Conservation (phyloP, 2,329 filamentous ascomycete species). For the Penicillium janthinellum region DNA sequence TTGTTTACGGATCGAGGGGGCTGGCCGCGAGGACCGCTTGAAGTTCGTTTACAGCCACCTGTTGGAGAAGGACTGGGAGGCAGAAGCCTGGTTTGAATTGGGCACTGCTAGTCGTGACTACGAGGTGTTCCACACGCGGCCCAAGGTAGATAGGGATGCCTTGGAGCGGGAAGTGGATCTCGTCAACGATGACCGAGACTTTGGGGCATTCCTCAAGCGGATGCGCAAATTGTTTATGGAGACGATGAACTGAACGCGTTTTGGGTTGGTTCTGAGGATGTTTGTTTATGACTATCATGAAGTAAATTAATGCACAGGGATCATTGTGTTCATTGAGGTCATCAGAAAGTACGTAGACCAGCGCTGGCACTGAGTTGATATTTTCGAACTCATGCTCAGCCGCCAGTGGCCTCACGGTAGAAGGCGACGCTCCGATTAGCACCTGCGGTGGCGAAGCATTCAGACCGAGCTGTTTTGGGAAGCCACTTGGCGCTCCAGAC, state of each 20-base stretch:
- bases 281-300: conserved; percentile 19
- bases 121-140: conserved; percentile 76
- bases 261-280: background rate
- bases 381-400: conserved; percentile 38
- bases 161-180: conserved; percentile 59
- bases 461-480: conserved; percentile 62
- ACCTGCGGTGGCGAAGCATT: conserved; percentile 79
- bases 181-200: conserved; percentile 62
- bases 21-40: conserved; percentile 77
- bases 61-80: conserved; percentile 82
- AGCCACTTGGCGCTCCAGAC: conserved; percentile 86
- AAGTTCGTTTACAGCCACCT: conserved; percentile 90
- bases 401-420: conserved; percentile 80
- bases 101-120: conserved; percentile 81
- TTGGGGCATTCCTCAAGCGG: conserved; percentile 62
- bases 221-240: conserved; percentile 64
- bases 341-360: conserved; percentile 14
- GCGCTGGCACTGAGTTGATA: background rate
- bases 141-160: conserved; percentile 60
- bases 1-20: conserved; percentile 85
- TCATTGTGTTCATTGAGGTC: conserved; percentile 17
- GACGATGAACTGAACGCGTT: conserved; percentile 49
- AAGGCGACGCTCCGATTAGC: conserved; percentile 76
- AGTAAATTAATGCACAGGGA: conserved; percentile 19
- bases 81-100: conserved; percentile 92